Base-by-base conservation (phyloP, 148 eudicot species). In the Rheum nobile region DNA sequence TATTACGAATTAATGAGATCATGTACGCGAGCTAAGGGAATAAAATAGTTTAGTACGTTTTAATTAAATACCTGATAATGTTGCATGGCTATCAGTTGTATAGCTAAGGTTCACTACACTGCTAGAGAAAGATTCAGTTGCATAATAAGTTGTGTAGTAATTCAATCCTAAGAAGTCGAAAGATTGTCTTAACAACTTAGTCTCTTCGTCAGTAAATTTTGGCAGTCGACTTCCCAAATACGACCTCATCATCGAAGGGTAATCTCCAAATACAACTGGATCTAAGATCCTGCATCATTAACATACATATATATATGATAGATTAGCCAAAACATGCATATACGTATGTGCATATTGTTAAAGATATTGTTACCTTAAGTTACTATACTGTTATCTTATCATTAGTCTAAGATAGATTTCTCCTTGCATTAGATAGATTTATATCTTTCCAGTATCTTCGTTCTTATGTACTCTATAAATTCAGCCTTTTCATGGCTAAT, bases 151-250 rank as follows among this genome's bases (percentile, higher is more conserved):
- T 31, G 79, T 73, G 73, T 80, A 81, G 42, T 84, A 84, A 46
- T 83, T 83, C 29, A 83, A 57, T 54, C 86, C 86, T 44, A 83
- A 19, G 73, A 83, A 83, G 76, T 83, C 83, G 12, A 75, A 78
- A 0, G 86, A 83, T 6, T 80, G 77, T 75, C 48, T 78, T 4
- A 83, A 28, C 86, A 80, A 54, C 55, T 43, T 76, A 5, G 84
- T 76, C 63, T 84, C 72, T 39, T 73, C 22, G 55, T 26, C 74
- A 8, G 86, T 78, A 73, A 81, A 84, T 67, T 81, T 76, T 0
- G 84, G 86, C 59, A 84, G 59, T 16, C 84, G 76, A 50, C 74
- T 59, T 59, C 78, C 76, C n/a, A 67, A 83, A n/a, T 71, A 8
- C 21, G 48, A 19, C 29, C 68, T 75, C 84, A 84, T 84, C 32